Evolutionary conservation across 1,284 basidiomycete genomes (phyloP), one percentile per base, ranked within the genome.

Genomic region (Cutaneotrichosporon dermatis): DNA sequence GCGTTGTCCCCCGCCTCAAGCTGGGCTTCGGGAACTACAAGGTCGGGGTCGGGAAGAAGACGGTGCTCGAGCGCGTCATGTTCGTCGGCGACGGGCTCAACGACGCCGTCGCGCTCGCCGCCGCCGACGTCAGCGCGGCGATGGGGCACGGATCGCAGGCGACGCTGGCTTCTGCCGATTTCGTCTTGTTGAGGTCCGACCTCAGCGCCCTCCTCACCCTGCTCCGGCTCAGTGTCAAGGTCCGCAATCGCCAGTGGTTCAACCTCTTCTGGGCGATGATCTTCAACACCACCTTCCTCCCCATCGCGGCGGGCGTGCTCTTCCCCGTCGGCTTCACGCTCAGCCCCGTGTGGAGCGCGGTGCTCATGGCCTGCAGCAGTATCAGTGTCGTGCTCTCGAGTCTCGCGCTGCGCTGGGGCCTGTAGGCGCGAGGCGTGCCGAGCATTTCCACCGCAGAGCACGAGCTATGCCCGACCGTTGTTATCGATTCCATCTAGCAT

Each of bases 21-120:
- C 51, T 44, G 8, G 39, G 39, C 9, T 12, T 9, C 9, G 8
- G 39, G 39, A 40, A 40, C 9, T 12, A 12, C 39, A 34, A 11
- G 10, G 11, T 36, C 39, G 39, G 9, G 9, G 8, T 49, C 34
- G 46, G 46, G 7, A 11, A 4, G n/a, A 53, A 25, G 37, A 35
- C 45, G 25, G 13, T 36, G 13, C 42, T n/a, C 48, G 52, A 49
- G 16, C 48, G 48, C 83, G 88, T 96, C 39, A 92, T 90, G 3
- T 95, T 96, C 91, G 93, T 99, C 51, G 96, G 96, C 16, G 96
- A 99, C 75, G 96, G 96, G 13, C 95, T 99, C 79, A 99, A 99
- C 76, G 96, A 99, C 75, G 95, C 94, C 0, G 94, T 94, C 1
- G 96, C 95, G 1, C 86, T 99, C 1, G 93, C 94, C 8, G 90